Evolutionary conservation across 106 monocot species (phyloP), one percentile per base, ranked within the genome.

Genomic region (Cymbidium sinense): DNA sequence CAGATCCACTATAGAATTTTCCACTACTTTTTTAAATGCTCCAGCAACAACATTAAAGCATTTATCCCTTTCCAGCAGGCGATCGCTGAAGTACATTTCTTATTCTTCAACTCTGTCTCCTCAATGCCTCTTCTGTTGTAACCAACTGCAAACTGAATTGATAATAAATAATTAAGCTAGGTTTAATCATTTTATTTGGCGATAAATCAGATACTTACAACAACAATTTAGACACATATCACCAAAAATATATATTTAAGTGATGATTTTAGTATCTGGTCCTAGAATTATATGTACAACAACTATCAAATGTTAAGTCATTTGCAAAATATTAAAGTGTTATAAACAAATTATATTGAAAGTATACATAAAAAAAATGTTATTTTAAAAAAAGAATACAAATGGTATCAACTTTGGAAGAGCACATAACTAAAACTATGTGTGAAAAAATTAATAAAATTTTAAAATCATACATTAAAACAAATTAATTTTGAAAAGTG

Each of bases 41-140:
- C 77, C 81, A 54, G 90, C 94, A 8, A 93, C 99, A 80, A 93
- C 82, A 72, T 83, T 83, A 72, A 99, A 99, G 76, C 95, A 99
- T 52, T 77, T 80, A 28, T 89, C 85, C 77, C 95, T 78, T 55
- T 89, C 92, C 81, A 99, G 78, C 73, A 99, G 81, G 79, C n/a
- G 50, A 65, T 51, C 30, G 69, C 79, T 33, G 83, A 64, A 50
- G 54, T 35, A 20, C 41, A 74, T 70, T 88, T 96, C 50, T 73
- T 23, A 36, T 33, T 39, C 72, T 85, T 95, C 79, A 80, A 72
- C 43, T 85, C 83, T 37, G 76, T 85, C 77, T 95, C 88, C 74
- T 95, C 95, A 37, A 89, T 50, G 36, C 99, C 99, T 92, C 99
- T 90, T 81, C 95, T 82, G 54, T 99, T 93, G 79, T 87, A 99